Evolutionary conservation across 306 rosid species (phyloP).

Genomic region (Morella rubra): DNA sequence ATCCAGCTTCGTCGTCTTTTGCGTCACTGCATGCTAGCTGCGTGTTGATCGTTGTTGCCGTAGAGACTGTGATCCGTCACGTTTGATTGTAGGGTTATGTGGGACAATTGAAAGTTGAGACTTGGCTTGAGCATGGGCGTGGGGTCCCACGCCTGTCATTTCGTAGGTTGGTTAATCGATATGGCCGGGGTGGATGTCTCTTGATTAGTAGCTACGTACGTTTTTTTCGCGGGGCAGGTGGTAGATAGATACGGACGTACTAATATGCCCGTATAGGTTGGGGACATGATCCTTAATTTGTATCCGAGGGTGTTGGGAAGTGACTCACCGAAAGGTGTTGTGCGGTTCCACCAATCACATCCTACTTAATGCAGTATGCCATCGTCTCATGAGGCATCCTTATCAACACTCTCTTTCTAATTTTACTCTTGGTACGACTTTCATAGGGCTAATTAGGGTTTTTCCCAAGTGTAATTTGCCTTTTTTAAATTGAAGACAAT

Average conservation of each 20-base stretch:
- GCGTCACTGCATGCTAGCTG: no score
- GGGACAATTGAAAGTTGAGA: not conserved
- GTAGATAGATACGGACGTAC: no score
- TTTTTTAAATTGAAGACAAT: no score
- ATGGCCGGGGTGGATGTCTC: not conserved
- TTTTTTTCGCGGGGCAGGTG: not conserved
- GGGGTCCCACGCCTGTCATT: not conserved
- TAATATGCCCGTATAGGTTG: no score
- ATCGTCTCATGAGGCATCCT: not conserved
- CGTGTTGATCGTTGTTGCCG: no score
- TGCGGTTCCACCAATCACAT: not conserved
- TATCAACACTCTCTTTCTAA: not conserved
- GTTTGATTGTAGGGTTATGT: not conserved
- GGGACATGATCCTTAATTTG: no score
- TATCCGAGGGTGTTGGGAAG: not conserved
- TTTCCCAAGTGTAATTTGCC: no score
- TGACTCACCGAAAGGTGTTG: conserved; percentile 3
- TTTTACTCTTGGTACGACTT: not conserved
- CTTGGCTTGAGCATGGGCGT: not conserved
- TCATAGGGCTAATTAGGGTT: no score
- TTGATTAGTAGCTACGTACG: not conserved
- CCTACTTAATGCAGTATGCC: not conserved
- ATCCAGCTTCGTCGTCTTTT: no score
- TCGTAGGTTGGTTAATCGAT: not conserved
- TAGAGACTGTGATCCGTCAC: no score